phyloP scores from a whole-genome alignment of 2,329 filamentous ascomycete genomes.

The Pseudocercospora vitis region DNA sequence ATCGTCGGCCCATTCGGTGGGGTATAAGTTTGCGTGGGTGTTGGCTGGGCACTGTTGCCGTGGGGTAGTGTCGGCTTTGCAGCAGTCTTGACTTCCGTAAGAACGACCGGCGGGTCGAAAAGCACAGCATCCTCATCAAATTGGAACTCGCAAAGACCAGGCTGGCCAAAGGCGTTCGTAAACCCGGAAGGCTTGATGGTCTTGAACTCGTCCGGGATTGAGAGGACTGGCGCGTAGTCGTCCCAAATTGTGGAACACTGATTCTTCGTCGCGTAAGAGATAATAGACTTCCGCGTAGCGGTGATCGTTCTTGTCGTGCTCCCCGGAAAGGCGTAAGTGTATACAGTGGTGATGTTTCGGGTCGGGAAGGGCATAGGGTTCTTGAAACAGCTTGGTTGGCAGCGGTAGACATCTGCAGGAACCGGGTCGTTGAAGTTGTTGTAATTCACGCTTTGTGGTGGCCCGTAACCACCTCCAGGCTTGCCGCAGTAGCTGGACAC shows the following conservation, averaged over 20 bases:
- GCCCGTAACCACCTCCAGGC: conserved; percentile 18
- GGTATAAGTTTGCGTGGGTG: background rate
- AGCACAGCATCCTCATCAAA: conserved; percentile 23
- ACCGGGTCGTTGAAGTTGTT: conserved; percentile 25
- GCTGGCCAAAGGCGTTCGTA: background rate
- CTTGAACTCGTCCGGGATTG: conserved; percentile 24
- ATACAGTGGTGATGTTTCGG: background rate
- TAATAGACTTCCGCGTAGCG: background rate
- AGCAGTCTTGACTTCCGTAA: conserved; percentile 12
- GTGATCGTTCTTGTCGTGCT: background rate
- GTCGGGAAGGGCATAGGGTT: conserved; percentile 10
- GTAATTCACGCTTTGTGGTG: conserved; percentile 23
- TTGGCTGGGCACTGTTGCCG: conserved; percentile 6
- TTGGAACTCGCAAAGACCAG: conserved; percentile 10
- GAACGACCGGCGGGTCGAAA: conserved; percentile 27
- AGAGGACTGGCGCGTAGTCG: conserved; percentile 26
- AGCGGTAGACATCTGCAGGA: conserved; percentile 27
- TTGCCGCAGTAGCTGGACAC: conserved; percentile 26
- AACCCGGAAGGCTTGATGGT: conserved; percentile 16
- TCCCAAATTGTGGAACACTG: conserved; percentile 31
- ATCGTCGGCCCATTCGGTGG: background rate
- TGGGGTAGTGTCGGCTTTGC: conserved; percentile 14
- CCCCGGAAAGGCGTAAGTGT: conserved; percentile 4
- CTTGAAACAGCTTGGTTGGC: conserved; percentile 27
- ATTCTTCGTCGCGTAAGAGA: conserved; percentile 19